Percentiles rank a stretch among this genome's conserved stretches.
These are phyloP conservation scores for Verticillium dahliae DNA, from an alignment of 2,329 filamentous ascomycete genomes.

Conservation along the genomic window DNA sequence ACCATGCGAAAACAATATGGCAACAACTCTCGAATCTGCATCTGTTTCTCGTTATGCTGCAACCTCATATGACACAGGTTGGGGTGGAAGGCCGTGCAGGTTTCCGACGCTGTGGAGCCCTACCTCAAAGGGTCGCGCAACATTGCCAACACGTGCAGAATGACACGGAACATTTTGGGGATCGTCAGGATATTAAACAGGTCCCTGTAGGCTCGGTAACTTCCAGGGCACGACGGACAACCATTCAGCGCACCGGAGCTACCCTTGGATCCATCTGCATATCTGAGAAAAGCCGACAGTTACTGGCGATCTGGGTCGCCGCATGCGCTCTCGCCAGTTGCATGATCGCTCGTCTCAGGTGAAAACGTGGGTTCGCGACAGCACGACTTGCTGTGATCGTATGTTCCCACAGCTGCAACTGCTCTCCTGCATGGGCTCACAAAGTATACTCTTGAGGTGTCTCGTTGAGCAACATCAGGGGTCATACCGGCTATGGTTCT, in stretches of 20 bases:
- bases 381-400: too few species aligned
- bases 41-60: background rate
- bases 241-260: background rate
- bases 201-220: background rate
- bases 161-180: background rate
- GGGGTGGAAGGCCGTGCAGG: background rate
- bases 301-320: too few species aligned
- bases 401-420: too few species aligned
- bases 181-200: conserved; percentile 1
- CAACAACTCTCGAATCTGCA: background rate
- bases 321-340: background rate
- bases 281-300: background rate
- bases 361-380: background rate
- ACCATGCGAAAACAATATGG: background rate
- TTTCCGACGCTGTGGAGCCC: background rate
- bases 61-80: background rate
- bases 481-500: background rate
- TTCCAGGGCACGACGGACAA: background rate
- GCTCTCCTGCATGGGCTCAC: too few species aligned
- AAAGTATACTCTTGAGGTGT: too few species aligned
- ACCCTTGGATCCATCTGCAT: background rate
- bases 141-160: background rate
- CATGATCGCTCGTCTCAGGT: background rate
- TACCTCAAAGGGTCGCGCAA: background rate
- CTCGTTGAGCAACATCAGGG: too few species aligned